Conservation (phyloP, 345 rosid species). For the Syzygium oleosum region DNA sequence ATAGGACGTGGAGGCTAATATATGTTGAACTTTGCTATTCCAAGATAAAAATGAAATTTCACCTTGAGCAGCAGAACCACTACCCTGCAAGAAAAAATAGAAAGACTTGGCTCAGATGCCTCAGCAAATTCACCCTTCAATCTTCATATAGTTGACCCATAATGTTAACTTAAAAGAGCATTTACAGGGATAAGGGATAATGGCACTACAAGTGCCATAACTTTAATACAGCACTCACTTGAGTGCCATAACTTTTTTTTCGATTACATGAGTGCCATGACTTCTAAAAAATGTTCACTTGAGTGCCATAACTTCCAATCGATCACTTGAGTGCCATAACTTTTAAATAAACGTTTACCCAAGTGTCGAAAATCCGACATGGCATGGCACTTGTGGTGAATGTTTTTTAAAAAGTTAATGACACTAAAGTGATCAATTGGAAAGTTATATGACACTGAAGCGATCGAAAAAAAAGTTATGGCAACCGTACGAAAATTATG, state of each 20-base stretch:
- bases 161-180: neutral
- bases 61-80: constrained; percentile 88
- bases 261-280: neutral
- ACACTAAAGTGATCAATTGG: neutral
- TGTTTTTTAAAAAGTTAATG: neutral
- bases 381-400: neutral
- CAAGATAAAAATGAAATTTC: constrained; percentile 94
- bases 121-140: neutral
- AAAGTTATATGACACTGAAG: neutral
- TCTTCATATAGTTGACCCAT: neutral
- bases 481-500: neutral
- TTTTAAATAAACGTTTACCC: neutral
- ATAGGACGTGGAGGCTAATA: constrained; percentile 88
- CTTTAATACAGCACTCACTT: neutral
- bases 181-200: neutral
- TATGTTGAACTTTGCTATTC: constrained; percentile 92
- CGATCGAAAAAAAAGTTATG: neutral
- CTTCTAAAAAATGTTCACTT: neutral
- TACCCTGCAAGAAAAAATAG: constrained; percentile 47
- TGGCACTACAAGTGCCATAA: neutral
- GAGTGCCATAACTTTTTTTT: neutral
- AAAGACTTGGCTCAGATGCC: neutral
- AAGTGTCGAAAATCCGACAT: neutral
- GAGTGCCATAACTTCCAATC: neutral
- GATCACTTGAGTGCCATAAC: neutral